A percentile compares a stretch with the other conserved stretches of the same genome.
Conservation (phyloP, 78 protist species). For the Planoprotostelium fungivorum region DNA sequence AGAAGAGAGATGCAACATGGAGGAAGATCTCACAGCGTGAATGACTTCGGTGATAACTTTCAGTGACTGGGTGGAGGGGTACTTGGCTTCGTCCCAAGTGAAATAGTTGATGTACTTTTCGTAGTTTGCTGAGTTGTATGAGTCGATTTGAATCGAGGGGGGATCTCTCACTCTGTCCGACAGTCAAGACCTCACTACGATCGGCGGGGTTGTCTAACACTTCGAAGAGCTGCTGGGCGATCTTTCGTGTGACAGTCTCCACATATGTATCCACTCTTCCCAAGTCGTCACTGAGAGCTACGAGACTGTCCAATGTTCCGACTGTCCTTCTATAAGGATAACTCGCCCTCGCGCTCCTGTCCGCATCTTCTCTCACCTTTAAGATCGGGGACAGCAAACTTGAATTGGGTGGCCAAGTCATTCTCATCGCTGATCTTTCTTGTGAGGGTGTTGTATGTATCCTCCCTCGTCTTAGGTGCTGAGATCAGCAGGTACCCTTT, state of each 20-base stretch:
- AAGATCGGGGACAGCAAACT: background rate
- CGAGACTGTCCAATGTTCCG: constrained; percentile 51
- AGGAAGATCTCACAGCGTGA: background rate
- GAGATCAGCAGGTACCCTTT: background rate
- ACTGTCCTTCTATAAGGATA: constrained; percentile 2
- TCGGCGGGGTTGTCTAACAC: background rate
- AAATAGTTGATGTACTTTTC: background rate
- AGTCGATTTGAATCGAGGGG: background rate
- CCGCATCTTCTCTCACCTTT: background rate
- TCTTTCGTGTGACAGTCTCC: constrained; percentile 32
- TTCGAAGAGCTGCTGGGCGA: constrained; percentile 42
- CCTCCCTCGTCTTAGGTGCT: background rate
- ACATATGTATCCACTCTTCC: constrained; percentile 40
- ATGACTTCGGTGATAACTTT: background rate
- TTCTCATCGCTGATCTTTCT: background rate
- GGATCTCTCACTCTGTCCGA: background rate
- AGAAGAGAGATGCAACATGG: too few species aligned
- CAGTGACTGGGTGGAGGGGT: background rate
- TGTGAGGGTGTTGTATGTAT: background rate
- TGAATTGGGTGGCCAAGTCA: background rate
- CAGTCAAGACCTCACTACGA: background rate
- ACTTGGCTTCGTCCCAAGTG: constrained; percentile 61
- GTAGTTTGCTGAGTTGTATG: background rate
- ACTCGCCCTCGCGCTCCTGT: background rate
- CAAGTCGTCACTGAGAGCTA: constrained; percentile 53